Evolutionary conservation across 805 yeast genomes (phyloP).

Genomic region (Scheffersomyces spartinae): DNA sequence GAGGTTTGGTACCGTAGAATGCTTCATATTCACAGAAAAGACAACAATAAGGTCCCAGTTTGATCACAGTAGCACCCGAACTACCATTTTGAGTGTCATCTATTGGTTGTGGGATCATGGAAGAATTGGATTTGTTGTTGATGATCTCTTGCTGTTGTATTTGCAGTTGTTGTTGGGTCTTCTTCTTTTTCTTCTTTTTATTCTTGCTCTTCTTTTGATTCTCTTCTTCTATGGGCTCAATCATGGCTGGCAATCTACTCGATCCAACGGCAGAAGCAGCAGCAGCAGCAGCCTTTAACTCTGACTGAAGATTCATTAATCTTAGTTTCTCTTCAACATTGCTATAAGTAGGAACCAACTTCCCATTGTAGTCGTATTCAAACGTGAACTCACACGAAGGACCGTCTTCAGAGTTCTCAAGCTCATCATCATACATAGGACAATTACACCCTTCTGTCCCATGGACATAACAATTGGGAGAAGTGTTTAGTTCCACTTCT

Average conservation of each 20-base stretch:
- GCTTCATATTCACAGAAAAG: slow-evolving; percentile 32
- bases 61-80: too few relatives aligned
- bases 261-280: slow-evolving; percentile 1
- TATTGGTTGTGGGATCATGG: too few relatives aligned
- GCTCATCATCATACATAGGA: slow-evolving; percentile 9
- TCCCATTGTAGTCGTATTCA: slow-evolving; percentile 31
- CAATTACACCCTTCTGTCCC: slow-evolving; percentile 16
- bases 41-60: slow-evolving; percentile 16
- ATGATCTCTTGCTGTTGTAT: slow-evolving; percentile 4
- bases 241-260: neutral
- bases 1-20: slow-evolving; percentile 26
- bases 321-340: slow-evolving; percentile 27
- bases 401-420: slow-evolving; percentile 14
- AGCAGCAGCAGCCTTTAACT: slow-evolving; percentile 3
- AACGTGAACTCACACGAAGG: slow-evolving; percentile 35
- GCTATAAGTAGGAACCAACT: slow-evolving; percentile 27
- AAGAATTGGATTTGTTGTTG: too few relatives aligned
- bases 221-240: neutral
- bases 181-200: slow-evolving; percentile 1
- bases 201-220: slow-evolving; percentile 6
- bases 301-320: slow-evolving; percentile 16
- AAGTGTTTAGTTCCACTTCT: slow-evolving; percentile 28
- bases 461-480: slow-evolving; percentile 19
- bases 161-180: slow-evolving; percentile 3
- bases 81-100: too few relatives aligned